Percentiles rank a stretch among this genome's conserved stretches.
Conservation (phyloP, 345 rosid species). For the Erysimum cheiranthoides region DNA sequence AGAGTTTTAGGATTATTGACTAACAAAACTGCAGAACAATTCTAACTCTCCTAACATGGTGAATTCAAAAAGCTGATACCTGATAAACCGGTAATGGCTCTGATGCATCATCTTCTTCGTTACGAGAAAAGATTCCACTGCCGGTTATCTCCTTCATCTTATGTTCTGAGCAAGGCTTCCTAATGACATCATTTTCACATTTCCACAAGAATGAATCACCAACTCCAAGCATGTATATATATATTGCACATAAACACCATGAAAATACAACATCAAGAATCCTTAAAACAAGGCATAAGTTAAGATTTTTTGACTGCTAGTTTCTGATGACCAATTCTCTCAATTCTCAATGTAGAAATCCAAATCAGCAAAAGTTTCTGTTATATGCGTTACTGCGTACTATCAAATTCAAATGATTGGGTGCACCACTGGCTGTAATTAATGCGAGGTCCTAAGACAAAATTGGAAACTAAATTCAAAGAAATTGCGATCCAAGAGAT, state of each 20-base stretch:
- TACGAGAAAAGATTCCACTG: slow-evolving; percentile 82
- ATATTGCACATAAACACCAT: not conserved
- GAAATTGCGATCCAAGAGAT: not conserved
- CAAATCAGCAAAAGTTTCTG: not conserved
- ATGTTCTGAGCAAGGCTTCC: slow-evolving; percentile 94
- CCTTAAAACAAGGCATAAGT: not conserved
- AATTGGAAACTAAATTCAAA: slow-evolving; percentile 14
- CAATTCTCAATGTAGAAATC: not conserved
- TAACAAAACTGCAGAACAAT: not conserved
- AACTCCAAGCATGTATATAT: not conserved
- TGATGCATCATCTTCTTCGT: slow-evolving; percentile 56
- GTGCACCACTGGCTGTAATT: too few species aligned
- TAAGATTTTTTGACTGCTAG: not conserved
- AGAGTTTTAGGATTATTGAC: not conserved
- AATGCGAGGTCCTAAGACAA: not conserved
- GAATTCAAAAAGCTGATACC: slow-evolving; percentile 45
- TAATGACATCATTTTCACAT: slow-evolving; percentile 39
- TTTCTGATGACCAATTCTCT: not conserved
- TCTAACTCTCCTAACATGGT: not conserved
- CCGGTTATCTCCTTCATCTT: slow-evolving; percentile 97
- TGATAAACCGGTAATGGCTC: slow-evolving; percentile 82
- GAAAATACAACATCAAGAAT: slow-evolving; percentile 3
- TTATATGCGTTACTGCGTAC: not conserved
- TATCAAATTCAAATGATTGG: not conserved
- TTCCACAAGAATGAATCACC: not conserved